A percentile compares a stretch with the other conserved stretches of the same genome.
phyloP scores from a whole-genome alignment of 176 grass and related monocot species.

The Zizania latifolia region DNA sequence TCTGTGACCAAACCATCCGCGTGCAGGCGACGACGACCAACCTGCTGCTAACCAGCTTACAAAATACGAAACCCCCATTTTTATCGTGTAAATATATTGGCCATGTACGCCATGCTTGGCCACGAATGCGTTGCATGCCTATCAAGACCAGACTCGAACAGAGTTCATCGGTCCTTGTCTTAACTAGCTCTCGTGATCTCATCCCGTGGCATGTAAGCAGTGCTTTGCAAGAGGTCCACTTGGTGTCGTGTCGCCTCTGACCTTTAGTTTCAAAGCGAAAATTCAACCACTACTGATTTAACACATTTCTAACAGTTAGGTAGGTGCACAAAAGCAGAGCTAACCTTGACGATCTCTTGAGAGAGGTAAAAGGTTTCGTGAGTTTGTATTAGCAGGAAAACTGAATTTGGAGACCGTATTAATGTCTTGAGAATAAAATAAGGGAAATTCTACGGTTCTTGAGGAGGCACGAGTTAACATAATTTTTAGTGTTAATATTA shows the following conservation, averaged over 20 bases:
- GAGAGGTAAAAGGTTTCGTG: no score
- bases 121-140: constrained; percentile 28
- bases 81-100: not conserved
- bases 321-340: not conserved
- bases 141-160: not conserved
- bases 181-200: constrained; percentile 18
- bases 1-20: constrained; percentile 14
- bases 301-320: constrained; percentile 23
- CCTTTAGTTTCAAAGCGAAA: constrained; percentile 31
- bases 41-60: constrained; percentile 32
- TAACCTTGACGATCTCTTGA: not conserved
- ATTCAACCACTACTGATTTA: constrained; percentile 44
- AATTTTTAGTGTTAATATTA: no score
- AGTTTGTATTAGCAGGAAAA: no score
- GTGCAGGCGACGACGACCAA: not conserved
- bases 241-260: constrained; percentile 32
- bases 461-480: no score
- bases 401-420: no score
- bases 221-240: constrained; percentile 20
- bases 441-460: no score
- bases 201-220: constrained; percentile 49
- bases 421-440: no score
- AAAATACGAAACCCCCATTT: not conserved
- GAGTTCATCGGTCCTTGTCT: constrained; percentile 33
- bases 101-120: not conserved